A percentile compares a stretch with the other conserved stretches of the same genome.
These are phyloP conservation scores for Aspergillus unguis DNA, from an alignment of 2,329 filamentous ascomycete genomes.

Conservation along the genomic window DNA sequence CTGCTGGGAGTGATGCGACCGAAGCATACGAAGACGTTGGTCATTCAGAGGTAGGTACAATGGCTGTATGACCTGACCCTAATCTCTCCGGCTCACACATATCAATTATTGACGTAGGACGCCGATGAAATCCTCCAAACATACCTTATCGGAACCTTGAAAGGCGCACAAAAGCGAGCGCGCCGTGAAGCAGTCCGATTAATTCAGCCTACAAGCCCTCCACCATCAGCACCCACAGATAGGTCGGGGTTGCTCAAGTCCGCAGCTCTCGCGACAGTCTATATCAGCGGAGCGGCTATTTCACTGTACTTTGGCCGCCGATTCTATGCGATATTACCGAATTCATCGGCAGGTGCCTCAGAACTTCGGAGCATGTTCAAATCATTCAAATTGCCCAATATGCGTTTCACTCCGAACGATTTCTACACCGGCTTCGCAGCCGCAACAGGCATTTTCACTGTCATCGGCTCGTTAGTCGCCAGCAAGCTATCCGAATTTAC, in stretches of 20 bases:
- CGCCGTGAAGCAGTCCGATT: conserved; percentile 19
- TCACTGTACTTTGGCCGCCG: neutral
- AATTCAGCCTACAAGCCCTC: neutral
- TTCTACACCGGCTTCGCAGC: conserved; percentile 1
- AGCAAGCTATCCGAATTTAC: conserved; percentile 19
- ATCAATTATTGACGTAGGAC: conserved; percentile 27
- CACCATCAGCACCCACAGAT: neutral
- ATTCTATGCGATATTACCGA: too few relatives aligned
- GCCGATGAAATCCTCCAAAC: conserved; percentile 41
- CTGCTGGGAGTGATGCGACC: conserved; percentile 44
- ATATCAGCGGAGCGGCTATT: neutral
- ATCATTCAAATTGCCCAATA: neutral
- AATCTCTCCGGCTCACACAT: neutral
- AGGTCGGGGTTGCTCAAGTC: neutral
- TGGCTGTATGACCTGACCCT: neutral
- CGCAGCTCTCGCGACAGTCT: neutral
- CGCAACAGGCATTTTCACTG: neutral
- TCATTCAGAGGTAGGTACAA: conserved; percentile 34
- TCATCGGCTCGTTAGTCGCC: conserved; percentile 14
- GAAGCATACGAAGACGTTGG: conserved; percentile 44
- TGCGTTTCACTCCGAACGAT: neutral
- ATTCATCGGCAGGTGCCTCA: neutral
- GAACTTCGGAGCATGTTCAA: neutral
- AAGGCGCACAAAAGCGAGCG: conserved; percentile 22
- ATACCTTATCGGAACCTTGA: conserved; percentile 37